Evolutionary conservation across 1,284 basidiomycete species (phyloP), one percentile per base, ranked within the genome.

Genomic region (Entoloma clypeatum): DNA sequence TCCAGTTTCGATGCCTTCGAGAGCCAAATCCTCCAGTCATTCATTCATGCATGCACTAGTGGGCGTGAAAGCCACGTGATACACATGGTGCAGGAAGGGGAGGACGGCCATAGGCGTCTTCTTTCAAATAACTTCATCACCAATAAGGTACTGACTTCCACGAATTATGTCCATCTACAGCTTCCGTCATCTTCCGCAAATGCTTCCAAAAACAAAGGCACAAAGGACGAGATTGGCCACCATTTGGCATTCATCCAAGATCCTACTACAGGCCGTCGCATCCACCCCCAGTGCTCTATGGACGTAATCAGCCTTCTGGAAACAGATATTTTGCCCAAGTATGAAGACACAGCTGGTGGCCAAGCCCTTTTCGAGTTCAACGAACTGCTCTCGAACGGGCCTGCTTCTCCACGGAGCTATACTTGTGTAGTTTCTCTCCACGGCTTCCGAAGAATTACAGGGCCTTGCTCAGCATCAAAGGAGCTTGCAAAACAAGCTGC

Each of bases 1-100:
- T 40, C 17, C 37, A 85, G 83, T 43, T 86, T 75, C 51, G 73
- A 86, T 52, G 51, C 75, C 1, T 75, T 75, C 43, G 76, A 80
- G 45, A 77, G 79, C 45, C 74, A 78, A 36, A 54, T 82, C 10
- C 78, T 77, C 1, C 73, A 76, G 54, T 73, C 74, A 9, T 74
- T 72, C 48, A 61, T 71, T 31, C 72, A 70, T 26, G 68, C 71
- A 31, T 66, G 68, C 16, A 64, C 72, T 35, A 55, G 65, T 27
- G 70, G 68, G 11, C 60, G 61, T 24, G 63, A 70, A 43, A 71
- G 75, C 43, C 72, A 77, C 51, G 50, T 86, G 27, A 59, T 88
- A 9, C 72, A 84, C 52, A 74, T 89, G 73, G 66, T 74, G 18
- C 77, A 86, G 52, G 67, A 68, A 46, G 71, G 67, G 3, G 79